Conservation (phyloP, 495 filamentous ascomycete genomes). For the Podospora australis region DNA sequence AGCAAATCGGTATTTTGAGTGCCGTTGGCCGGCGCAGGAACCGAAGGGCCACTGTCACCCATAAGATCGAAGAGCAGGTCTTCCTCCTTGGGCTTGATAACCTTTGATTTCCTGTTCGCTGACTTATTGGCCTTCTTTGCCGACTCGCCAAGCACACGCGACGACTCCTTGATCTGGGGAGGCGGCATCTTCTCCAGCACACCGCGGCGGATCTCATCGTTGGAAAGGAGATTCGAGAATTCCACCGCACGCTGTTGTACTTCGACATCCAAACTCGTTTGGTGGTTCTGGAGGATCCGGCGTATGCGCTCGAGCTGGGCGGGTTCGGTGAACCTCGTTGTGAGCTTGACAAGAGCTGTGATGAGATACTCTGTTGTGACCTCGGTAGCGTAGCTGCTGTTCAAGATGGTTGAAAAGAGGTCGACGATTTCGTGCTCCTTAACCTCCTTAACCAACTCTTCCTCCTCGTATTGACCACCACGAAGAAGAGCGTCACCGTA, state of each 20-base stretch:
- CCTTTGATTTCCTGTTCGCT: slow-evolving; percentile 67
- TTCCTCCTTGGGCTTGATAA: slow-evolving; percentile 75
- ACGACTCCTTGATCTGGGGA: slow-evolving; percentile 91
- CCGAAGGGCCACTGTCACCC: slow-evolving; percentile 58
- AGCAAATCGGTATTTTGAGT: slow-evolving; percentile 75
- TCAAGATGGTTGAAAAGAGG: slow-evolving; percentile 82
- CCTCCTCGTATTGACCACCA: slow-evolving; percentile 91
- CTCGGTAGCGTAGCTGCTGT: slow-evolving; percentile 86
- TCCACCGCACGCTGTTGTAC: slow-evolving; percentile 94
- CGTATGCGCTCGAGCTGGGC: slow-evolving; percentile 80
- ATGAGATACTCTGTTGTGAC: slow-evolving; percentile 90
- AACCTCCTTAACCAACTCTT: slow-evolving; percentile 84
- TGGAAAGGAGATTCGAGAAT: slow-evolving; percentile 86
- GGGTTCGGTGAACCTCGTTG: slow-evolving; percentile 74
- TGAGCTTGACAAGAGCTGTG: slow-evolving; percentile 92
- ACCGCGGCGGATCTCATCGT: slow-evolving; percentile 79
- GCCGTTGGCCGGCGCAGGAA: slow-evolving; percentile 54
- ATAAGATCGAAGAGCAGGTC: slow-evolving; percentile 90
- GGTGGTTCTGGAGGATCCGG: slow-evolving; percentile 65
- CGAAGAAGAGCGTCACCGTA: slow-evolving; percentile 83
- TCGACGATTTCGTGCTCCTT: slow-evolving; percentile 87
- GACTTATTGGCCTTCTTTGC: slow-evolving; percentile 73
- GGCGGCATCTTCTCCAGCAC: slow-evolving; percentile 97
- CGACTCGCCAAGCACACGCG: slow-evolving; percentile 80
- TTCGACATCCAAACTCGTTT: slow-evolving; percentile 83